Percentiles rank a stretch among this genome's conserved stretches.
These are phyloP conservation scores for Emergomyces africanus DNA, from an alignment of 2,329 filamentous ascomycete genomes.

Conservation along the genomic window DNA sequence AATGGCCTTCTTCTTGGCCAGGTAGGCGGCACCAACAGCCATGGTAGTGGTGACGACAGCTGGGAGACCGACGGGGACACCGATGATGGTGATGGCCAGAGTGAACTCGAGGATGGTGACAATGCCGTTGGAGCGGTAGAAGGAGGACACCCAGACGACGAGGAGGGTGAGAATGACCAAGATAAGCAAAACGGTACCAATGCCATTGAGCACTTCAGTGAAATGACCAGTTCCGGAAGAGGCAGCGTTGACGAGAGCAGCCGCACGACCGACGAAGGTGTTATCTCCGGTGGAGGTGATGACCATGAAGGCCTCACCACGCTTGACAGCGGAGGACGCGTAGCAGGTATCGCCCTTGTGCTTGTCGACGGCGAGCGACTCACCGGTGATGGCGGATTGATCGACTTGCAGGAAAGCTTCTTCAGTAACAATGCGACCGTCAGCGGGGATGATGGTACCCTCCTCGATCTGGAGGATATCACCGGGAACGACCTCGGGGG, in stretches of 20 bases:
- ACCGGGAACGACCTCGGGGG: conserved; percentile 73
- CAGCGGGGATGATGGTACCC: conserved; percentile 81
- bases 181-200: conserved; percentile 66
- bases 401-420: conserved; percentile 80
- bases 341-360: conserved; percentile 69
- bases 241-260: conserved; percentile 70
- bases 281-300: conserved; percentile 77
- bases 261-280: conserved; percentile 80
- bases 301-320: conserved; percentile 73
- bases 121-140: conserved; percentile 76
- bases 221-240: conserved; percentile 69
- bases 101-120: conserved; percentile 72
- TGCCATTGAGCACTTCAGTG: conserved; percentile 79
- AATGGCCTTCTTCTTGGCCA: conserved; percentile 85
- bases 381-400: conserved; percentile 82
- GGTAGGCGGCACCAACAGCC: conserved; percentile 83
- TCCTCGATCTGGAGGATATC: conserved; percentile 86
- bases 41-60: conserved; percentile 91
- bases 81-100: conserved; percentile 78
- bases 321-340: conserved; percentile 79
- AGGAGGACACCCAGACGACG: conserved; percentile 73
- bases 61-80: conserved; percentile 85
- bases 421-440: conserved; percentile 74
- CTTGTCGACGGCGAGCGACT: conserved; percentile 86
- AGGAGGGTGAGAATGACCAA: conserved; percentile 71